Conservation (phyloP, 2,329 filamentous ascomycete species). For the Trichoderma harzianum region DNA sequence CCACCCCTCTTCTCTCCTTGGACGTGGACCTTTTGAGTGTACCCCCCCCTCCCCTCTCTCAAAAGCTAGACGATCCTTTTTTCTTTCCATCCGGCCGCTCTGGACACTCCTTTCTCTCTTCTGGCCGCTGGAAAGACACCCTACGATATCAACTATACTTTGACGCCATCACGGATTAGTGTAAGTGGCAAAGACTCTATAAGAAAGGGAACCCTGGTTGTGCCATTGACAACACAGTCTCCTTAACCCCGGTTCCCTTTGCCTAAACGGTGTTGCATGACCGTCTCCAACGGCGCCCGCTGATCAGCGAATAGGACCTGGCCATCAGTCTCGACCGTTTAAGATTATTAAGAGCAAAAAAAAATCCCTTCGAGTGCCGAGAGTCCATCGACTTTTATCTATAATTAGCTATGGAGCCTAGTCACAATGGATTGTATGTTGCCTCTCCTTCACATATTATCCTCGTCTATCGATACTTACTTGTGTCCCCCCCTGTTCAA, state of each 20-base stretch:
- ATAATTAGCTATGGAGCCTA: constrained; percentile 18
- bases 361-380: constrained; percentile 6
- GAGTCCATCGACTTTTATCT: constrained; percentile 7
- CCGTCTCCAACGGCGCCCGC: constrained; percentile 17
- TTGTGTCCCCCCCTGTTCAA: constrained; percentile 9
- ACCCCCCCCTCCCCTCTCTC: neutral
- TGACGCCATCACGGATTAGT: constrained; percentile 15
- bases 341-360: constrained; percentile 14
- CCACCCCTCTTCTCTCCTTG: neutral
- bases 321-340: constrained; percentile 9
- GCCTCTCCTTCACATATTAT: neutral
- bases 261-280: constrained; percentile 18
- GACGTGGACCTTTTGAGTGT: neutral
- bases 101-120: constrained; percentile 1
- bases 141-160: neutral
- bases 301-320: constrained; percentile 16
- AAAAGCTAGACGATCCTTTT: neutral
- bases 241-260: constrained; percentile 10
- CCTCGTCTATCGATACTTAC: constrained; percentile 14
- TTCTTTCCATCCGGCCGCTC: neutral
- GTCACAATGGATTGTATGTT: constrained; percentile 18
- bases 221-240: constrained; percentile 8
- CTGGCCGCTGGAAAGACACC: neutral
- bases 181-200: constrained; percentile 14
- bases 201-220: constrained; percentile 8